phyloP scores from a whole-genome alignment of 495 filamentous ascomycete species.

The Pseudoneurospora amorphoporcata region DNA sequence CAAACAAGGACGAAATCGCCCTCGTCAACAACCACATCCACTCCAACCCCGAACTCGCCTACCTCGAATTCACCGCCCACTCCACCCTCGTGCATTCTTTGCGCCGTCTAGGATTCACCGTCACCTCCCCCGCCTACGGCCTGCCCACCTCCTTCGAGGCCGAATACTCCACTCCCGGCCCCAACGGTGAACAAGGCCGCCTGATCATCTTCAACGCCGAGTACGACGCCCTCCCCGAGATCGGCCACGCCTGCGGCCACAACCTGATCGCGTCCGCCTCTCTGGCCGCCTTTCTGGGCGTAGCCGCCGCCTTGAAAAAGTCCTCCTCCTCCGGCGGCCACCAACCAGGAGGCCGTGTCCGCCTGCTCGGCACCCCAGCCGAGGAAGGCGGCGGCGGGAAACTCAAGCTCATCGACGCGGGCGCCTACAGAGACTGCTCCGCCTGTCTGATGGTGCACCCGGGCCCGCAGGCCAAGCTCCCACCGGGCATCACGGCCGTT shows the following conservation, averaged over 20 bases:
- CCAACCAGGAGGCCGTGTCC: too few relatives aligned
- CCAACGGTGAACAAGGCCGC: conserved; percentile 33
- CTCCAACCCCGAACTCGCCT: conserved; percentile 45
- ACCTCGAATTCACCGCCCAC: conserved; percentile 44
- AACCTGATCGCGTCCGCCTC: conserved; percentile 58
- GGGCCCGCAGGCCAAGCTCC: conserved; percentile 25
- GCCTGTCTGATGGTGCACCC: conserved; percentile 48
- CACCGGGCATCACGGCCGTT: conserved; percentile 17
- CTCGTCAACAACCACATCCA: conserved; percentile 41
- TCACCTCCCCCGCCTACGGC: conserved; percentile 38
- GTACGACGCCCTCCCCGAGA: conserved; percentile 38
- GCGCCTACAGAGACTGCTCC: conserved; percentile 38
- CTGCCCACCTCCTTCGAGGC: conserved; percentile 45
- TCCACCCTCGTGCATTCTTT: conserved; percentile 37
- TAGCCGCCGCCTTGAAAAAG: too few relatives aligned
- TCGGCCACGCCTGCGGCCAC: conserved; percentile 48
- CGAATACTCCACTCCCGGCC: conserved; percentile 17
- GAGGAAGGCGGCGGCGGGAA: conserved; percentile 52
- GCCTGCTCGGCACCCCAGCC: conserved; percentile 58
- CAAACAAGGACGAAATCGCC: conserved; percentile 24
- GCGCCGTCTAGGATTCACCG: conserved; percentile 28
- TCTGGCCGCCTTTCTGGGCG: conserved; percentile 47
- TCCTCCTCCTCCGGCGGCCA: too few relatives aligned
- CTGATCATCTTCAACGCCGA: conserved; percentile 48
- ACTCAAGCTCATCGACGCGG: conserved; percentile 36